Percentiles rank a stretch among this genome's conserved stretches.
Evolutionary conservation across 2,329 filamentous ascomycete species (phyloP).

Genomic region (Albifimbria verrucaria): DNA sequence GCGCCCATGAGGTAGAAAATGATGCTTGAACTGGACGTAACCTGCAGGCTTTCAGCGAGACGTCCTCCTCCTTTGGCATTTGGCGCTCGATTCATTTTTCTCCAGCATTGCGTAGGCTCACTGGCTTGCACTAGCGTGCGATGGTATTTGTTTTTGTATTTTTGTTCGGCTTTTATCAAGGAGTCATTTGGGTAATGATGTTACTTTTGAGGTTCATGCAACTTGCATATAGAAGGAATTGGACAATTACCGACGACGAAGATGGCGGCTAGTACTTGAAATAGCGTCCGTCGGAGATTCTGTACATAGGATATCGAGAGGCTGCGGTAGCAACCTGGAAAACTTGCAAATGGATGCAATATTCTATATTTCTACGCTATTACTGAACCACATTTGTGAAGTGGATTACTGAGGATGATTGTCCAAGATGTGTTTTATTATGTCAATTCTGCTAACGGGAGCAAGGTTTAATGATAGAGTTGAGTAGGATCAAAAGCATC

Average conservation of each 20-base stretch:
- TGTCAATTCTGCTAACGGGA: too few species aligned
- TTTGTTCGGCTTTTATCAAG: neutral
- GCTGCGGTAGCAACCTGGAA: neutral
- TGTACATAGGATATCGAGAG: neutral
- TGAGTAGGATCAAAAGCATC: too few species aligned
- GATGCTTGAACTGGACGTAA: too few species aligned
- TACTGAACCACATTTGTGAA: too few species aligned
- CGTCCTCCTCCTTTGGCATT: slow-evolving; percentile 2
- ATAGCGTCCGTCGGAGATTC: neutral
- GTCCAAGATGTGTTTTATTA: too few species aligned
- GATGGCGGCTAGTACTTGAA: neutral
- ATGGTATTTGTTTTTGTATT: neutral
- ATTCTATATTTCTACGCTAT: neutral
- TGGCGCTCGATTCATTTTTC: slow-evolving; percentile 2
- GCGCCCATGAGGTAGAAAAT: slow-evolving; percentile 40
- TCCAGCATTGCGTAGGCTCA: neutral
- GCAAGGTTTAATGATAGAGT: too few species aligned
- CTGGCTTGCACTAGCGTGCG: neutral
- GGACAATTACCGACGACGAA: neutral
- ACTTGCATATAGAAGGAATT: slow-evolving; percentile 4
- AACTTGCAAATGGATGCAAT: neutral
- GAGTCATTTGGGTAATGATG: slow-evolving; percentile 7
- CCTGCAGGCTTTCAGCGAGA: slow-evolving; percentile 5
- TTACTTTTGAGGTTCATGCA: slow-evolving; percentile 1
- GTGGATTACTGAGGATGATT: too few species aligned